These are phyloP conservation scores for Phaeosphaeriaceae sp. DNA, from an alignment of 2,329 filamentous ascomycete genomes.

Conservation along the genomic window DNA sequence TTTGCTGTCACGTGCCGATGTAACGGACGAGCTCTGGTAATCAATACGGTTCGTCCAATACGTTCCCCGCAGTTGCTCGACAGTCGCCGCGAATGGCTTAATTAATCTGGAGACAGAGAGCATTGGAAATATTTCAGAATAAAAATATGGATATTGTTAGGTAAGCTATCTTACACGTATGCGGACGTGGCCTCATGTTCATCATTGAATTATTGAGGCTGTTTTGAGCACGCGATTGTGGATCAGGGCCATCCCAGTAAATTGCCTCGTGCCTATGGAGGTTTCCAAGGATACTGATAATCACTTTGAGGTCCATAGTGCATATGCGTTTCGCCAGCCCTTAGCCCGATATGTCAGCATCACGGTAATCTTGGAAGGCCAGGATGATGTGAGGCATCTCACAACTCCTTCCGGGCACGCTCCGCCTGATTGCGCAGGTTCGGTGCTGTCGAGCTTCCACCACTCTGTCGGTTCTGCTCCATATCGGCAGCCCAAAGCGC, in stretches of 20 bases:
- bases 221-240: neutral
- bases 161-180: neutral
- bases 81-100: no score
- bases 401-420: slow-evolving; percentile 45
- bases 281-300: slow-evolving; percentile 45
- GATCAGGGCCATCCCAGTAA: slow-evolving; percentile 35
- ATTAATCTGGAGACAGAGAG: no score
- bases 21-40: no score
- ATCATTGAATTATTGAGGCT: neutral
- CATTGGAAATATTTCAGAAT: no score
- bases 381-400: slow-evolving; percentile 16
- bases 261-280: slow-evolving; percentile 42
- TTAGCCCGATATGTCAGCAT: slow-evolving; percentile 15
- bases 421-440: slow-evolving; percentile 46
- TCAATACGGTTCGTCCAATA: no score
- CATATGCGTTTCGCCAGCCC: slow-evolving; percentile 13
- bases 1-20: no score
- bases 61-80: no score
- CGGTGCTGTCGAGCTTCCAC: slow-evolving; percentile 40
- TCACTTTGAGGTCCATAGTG: slow-evolving; percentile 16
- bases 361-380: slow-evolving; percentile 1
- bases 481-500: slow-evolving; percentile 94
- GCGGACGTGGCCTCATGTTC: neutral
- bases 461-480: slow-evolving; percentile 60
- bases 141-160: neutral